Evolutionary conservation across 1,284 basidiomycete species (phyloP), one percentile per base, ranked within the genome.

Genomic region (Xerocomus minutiporus): DNA sequence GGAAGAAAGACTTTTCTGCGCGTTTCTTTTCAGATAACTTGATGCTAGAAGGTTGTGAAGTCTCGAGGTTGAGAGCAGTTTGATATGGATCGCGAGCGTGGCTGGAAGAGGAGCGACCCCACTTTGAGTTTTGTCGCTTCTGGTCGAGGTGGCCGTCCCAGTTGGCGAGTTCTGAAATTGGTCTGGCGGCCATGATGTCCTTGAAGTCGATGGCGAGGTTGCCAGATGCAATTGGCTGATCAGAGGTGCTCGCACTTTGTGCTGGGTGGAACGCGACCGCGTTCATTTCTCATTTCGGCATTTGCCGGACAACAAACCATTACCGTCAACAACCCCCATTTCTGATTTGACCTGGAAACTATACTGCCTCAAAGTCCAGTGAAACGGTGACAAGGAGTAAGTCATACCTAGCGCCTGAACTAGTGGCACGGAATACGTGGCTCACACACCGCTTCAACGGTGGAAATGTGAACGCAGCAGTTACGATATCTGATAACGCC

Each of bases 101-200:
- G 43, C 8, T 51, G 45, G 63, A 51, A 25, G 65, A 46, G 17
- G 59, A 53, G 46, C 12, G 57, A 31, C 34, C 40, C 59, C 49
- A 48, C 46, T 43, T 50, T 8, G 56, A 28, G n/a, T 17, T 39
- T 56, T 44, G 50, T 17, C 38, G 57, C 12, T 52, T 35, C 20
- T 50, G 52, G 49, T 52, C 42, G 46, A 46, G 58, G 45, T 20
- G 54, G 9, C 47, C 46, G 12, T 67, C 61, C 66, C 63, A 62
- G 20, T 39, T 52, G 8, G 55, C 48, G 40, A 52, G 48, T 26
- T 65, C 58, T 46, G 64, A 46, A 34, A 43, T 38, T 9, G 52
- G 52, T 25, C 50, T 54, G 38, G 61, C 49, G 4, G 53, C 36
- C 62, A 64, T 66, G 13, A 8, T 9, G 29, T 12, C 15, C 12